Base-by-base conservation (phyloP, 495 filamentous ascomycete species). In the Tuber calosporum region DNA sequence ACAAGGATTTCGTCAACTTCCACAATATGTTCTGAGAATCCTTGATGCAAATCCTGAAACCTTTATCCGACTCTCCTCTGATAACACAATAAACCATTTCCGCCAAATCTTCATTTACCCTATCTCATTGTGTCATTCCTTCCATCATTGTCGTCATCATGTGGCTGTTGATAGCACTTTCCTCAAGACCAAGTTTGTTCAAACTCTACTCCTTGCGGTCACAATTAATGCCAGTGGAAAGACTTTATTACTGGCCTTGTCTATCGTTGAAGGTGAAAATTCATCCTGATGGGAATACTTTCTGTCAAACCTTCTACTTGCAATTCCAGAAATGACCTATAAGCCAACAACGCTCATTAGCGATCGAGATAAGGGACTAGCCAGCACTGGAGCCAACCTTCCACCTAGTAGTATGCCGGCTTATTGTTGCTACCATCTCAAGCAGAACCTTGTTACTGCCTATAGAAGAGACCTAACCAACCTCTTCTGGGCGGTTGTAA, bases 151-250 rank as follows among this genome's bases (percentile, higher is more conserved):
- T 30, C 42, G 40, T 3, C 66, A 22, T 22, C 37, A 69, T 36
- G 41, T 73, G 0, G 40, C 72, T 0, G 9, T 73, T 6, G 72
- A 73, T 69, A 43, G 72, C 0, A 73, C 66, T n/a, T 53, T 73
- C 19, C 38, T 38, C 0, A 73, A 73, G 36, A 58, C 15, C 9
- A 30, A 30, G 8, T 73, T 58, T 69, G 15, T 30, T 0, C 67
- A 73, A n/a, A 38, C 48, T 73, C 39, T 69, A 0, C n/a, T 73
- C 39, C 53, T 73, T 13, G 67, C 42, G 0, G 67, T 73, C n/a
- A 53, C 66, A 2, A 53, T 69, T 38, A 67, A 68, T 69, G 39
- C 71, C 0, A 42, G 58, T 36, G 39, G 48, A 8, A 62, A 69
- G 40, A 67, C 37, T 36, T 34, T 19, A n/a, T 20, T 69, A 17